These are phyloP conservation scores for Achaetomiella virescens DNA, from an alignment of 495 filamentous ascomycete species.

Conservation along the genomic window DNA sequence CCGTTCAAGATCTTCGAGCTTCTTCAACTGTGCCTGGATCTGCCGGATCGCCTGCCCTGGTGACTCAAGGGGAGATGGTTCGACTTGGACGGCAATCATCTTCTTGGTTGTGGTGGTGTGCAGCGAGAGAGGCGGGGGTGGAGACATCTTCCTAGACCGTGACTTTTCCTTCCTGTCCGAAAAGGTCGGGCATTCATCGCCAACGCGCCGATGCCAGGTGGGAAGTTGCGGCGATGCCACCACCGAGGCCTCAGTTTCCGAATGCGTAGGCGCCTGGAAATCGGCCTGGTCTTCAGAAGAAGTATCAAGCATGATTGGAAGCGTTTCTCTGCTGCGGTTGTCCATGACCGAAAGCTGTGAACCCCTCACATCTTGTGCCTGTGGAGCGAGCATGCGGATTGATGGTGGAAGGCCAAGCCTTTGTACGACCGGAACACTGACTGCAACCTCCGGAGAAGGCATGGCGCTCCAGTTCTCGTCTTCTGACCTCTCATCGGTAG, in stretches of 20 bases:
- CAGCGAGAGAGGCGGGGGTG: constrained; percentile 44
- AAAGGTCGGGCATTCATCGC: constrained; percentile 49
- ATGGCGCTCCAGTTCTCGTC: constrained; percentile 41
- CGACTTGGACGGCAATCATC: constrained; percentile 32
- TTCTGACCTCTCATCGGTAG: constrained; percentile 21
- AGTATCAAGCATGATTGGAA: constrained; percentile 35
- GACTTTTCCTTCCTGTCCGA: constrained; percentile 38
- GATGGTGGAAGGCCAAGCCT: constrained; percentile 30
- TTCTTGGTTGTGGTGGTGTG: constrained; percentile 27
- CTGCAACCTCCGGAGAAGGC: constrained; percentile 34
- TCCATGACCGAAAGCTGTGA: constrained; percentile 1
- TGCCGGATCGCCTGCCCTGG: constrained; percentile 41
- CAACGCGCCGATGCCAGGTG: constrained; percentile 47
- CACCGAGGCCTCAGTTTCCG: constrained; percentile 1
- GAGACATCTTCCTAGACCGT: constrained; percentile 39
- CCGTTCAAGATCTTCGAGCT: constrained; percentile 33
- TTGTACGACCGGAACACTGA: constrained; percentile 29
- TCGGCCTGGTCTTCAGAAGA: constrained; percentile 2
- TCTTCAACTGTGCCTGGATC: constrained; percentile 46
- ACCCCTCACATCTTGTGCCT: constrained; percentile 4
- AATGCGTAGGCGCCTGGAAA: not conserved
- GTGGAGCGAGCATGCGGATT: constrained; percentile 23
- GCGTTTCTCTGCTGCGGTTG: constrained; percentile 15
- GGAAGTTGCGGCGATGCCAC: constrained; percentile 14
- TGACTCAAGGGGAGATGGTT: constrained; percentile 45